phyloP scores from a whole-genome alignment of 345 rosid genomes.

The Conringia planisiliqua region DNA sequence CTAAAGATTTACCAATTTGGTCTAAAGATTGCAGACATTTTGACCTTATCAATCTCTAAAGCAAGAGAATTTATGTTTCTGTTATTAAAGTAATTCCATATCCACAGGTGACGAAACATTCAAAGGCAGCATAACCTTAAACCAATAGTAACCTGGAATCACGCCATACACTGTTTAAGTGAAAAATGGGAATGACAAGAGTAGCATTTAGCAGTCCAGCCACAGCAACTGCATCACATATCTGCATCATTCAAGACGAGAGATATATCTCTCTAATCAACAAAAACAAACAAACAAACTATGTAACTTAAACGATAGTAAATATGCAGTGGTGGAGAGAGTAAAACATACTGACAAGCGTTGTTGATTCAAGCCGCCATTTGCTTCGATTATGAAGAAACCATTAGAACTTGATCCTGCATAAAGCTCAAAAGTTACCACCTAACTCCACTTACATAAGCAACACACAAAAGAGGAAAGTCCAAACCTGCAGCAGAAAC shows the following conservation, averaged over 20 bases:
- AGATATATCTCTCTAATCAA: not conserved
- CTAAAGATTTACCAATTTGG: not conserved
- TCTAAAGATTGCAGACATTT: not conserved
- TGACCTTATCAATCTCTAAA: not conserved
- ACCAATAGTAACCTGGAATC: constrained; percentile 78
- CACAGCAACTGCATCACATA: constrained; percentile 99
- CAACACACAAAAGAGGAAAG: not conserved
- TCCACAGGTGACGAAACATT: not conserved
- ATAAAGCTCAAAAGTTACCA: constrained; percentile 28
- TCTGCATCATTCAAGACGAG: constrained; percentile 39
- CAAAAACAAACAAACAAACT: not conserved
- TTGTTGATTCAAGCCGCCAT: constrained; percentile 97
- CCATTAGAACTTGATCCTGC: constrained; percentile 72
- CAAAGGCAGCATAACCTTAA: not conserved
- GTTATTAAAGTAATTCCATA: not conserved
- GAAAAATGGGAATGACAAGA: constrained; percentile 90
- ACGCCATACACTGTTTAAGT: constrained; percentile 95
- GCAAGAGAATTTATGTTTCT: not conserved
- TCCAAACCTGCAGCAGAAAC: constrained; percentile 57
- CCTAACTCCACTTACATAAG: not conserved
- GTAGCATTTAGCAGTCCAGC: constrained; percentile 96
- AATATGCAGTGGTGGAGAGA: not conserved
- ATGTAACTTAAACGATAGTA: not conserved
- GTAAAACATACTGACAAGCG: constrained; percentile 81
- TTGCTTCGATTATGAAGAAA: constrained; percentile 91